These are phyloP conservation scores for Bipolaris cookei DNA, from an alignment of 2,329 filamentous ascomycete genomes.

Conservation along the genomic window DNA sequence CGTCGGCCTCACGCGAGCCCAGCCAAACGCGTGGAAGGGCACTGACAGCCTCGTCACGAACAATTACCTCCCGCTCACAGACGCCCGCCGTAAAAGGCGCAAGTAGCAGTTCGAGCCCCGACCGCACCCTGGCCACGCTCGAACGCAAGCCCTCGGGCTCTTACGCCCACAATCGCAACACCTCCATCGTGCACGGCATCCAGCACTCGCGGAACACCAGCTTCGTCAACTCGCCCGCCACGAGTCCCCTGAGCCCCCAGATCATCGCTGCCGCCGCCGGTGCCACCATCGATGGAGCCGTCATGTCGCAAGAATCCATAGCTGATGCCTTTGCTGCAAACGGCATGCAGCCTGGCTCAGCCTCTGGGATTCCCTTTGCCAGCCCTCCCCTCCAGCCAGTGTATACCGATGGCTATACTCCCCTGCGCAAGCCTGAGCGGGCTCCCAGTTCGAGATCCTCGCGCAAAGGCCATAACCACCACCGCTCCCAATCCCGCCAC, in stretches of 20 bases:
- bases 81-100: slow-evolving; percentile 48
- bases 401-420: slow-evolving; percentile 23
- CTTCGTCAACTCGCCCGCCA: slow-evolving; percentile 73
- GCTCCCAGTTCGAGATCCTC: slow-evolving; percentile 65
- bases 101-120: slow-evolving; percentile 47
- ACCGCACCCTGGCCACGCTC: slow-evolving; percentile 44
- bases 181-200: slow-evolving; percentile 94
- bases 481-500: slow-evolving; percentile 71
- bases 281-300: slow-evolving; percentile 48
- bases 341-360: slow-evolving; percentile 27
- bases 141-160: slow-evolving; percentile 61
- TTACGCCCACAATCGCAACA: slow-evolving; percentile 93
- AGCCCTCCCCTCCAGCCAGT: slow-evolving; percentile 12
- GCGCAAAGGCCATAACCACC: slow-evolving; percentile 77
- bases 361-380: slow-evolving; percentile 20
- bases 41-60: slow-evolving; percentile 52
- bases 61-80: slow-evolving; percentile 53
- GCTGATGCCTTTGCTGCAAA: slow-evolving; percentile 45
- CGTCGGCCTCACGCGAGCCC: slow-evolving; percentile 49
- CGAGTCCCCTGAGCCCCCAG: slow-evolving; percentile 86
- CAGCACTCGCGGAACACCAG: slow-evolving; percentile 92
- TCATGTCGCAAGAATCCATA: slow-evolving; percentile 51
- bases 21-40: slow-evolving; percentile 55
- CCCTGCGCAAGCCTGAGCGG: slow-evolving; percentile 51
- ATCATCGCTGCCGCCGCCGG: slow-evolving; percentile 67